A percentile compares a stretch with the other conserved stretches of the same genome.
These are phyloP conservation scores for Arabidopsis thaliana DNA, from an alignment of 345 rosid species.

Conservation along the genomic window DNA sequence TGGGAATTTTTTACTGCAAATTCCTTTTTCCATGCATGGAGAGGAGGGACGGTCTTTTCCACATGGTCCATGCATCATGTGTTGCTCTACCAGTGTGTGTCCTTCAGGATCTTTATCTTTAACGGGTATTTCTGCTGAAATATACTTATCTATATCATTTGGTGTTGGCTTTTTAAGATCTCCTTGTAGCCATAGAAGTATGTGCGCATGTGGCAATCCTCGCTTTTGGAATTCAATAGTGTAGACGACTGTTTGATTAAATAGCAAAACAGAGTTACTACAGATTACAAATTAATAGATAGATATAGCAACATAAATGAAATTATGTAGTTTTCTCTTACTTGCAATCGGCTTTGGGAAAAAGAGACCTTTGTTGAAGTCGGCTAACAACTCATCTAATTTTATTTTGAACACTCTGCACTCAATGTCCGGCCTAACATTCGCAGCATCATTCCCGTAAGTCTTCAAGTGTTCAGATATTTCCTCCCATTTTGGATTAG, in stretches of 20 bases:
- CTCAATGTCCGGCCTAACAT: too few species aligned
- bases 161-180: not conserved
- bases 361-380: too few species aligned
- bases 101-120: not conserved
- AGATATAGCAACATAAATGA: too few species aligned
- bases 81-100: not conserved
- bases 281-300: too few species aligned
- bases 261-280: too few species aligned
- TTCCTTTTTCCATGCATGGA: not conserved
- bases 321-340: too few species aligned
- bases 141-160: not conserved
- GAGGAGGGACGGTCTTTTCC: not conserved
- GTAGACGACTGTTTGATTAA: not conserved
- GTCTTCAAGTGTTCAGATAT: too few species aligned
- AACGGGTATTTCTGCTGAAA: not conserved
- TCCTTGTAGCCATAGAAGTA: not conserved
- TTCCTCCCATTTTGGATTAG: too few species aligned
- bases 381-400: too few species aligned
- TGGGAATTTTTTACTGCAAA: not conserved
- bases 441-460: too few species aligned
- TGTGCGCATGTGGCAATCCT: not conserved
- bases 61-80: constrained; percentile 13
- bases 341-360: too few species aligned
- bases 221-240: not conserved
- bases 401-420: too few species aligned